A percentile compares a stretch with the other conserved stretches of the same genome.
Evolutionary conservation across 2,329 filamentous ascomycete genomes (phyloP).

Genomic region (Fusarium proliferatum): DNA sequence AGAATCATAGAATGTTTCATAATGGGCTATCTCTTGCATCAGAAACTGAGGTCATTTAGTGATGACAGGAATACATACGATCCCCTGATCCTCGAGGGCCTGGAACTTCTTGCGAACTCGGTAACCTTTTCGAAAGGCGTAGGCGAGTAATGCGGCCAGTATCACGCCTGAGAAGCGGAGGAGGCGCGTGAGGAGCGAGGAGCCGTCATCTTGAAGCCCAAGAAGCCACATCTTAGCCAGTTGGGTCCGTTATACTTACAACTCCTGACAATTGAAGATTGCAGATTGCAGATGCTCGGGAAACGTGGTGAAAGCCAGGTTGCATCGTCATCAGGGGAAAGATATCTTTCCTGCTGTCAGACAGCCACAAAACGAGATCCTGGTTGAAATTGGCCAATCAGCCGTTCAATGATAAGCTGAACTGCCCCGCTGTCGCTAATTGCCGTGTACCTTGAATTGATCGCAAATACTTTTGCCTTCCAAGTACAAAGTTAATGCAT

Average conservation of each 20-base stretch:
- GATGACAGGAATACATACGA: background rate
- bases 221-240: background rate
- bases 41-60: background rate
- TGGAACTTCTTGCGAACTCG: constrained; percentile 13
- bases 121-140: constrained; percentile 13
- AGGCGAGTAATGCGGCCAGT: background rate
- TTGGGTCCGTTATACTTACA: too few relatives aligned
- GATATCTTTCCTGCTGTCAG: background rate
- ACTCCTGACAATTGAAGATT: background rate
- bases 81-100: constrained; percentile 4
- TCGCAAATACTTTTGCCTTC: background rate
- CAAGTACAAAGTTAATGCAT: background rate
- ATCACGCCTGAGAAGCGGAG: constrained; percentile 4
- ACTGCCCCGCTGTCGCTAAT: background rate
- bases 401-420: background rate
- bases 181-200: background rate
- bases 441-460: background rate
- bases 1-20: constrained; percentile 39
- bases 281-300: background rate
- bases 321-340: background rate
- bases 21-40: constrained; percentile 10
- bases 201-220: background rate
- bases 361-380: background rate
- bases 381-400: background rate
- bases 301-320: background rate